Conservation (phyloP, 2,329 filamentous ascomycete species). For the Cladosporium phlei region DNA sequence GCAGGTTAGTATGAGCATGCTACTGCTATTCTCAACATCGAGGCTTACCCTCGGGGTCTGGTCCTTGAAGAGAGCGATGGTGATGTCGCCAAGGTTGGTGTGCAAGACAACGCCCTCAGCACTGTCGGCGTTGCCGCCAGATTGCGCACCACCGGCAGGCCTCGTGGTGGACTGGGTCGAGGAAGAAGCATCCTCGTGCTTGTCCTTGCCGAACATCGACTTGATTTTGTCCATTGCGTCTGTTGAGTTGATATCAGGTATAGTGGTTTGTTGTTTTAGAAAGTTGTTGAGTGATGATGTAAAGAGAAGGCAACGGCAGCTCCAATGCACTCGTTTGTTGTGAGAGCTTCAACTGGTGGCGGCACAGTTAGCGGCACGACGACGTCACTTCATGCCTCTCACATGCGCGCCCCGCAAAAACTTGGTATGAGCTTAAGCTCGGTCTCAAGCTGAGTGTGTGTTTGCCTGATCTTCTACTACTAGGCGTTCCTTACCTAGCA, state of each 20-base stretch:
- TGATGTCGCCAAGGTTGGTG: constrained; percentile 33
- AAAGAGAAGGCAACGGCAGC: too few relatives aligned
- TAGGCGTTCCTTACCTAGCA: too few relatives aligned
- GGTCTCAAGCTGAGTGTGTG: too few relatives aligned
- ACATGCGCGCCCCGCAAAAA: too few relatives aligned
- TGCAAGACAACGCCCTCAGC: constrained; percentile 28
- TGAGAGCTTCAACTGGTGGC: too few relatives aligned
- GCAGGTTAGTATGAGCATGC: background rate
- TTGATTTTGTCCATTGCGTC: constrained; percentile 9
- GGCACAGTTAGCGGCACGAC: too few relatives aligned
- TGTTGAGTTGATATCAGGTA: background rate
- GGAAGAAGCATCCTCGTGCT: background rate
- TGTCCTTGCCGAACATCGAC: constrained; percentile 7
- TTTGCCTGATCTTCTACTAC: too few relatives aligned
- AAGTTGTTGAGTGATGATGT: background rate
- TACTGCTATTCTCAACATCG: background rate
- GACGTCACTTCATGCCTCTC: too few relatives aligned
- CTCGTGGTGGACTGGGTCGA: background rate
- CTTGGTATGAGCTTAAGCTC: too few relatives aligned
- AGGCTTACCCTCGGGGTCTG: constrained; percentile 29
- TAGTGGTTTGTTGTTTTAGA: background rate
- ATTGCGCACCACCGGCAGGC: background rate
- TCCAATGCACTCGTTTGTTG: too few relatives aligned
- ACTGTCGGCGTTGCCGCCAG: constrained; percentile 15
- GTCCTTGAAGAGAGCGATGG: constrained; percentile 28